Evolutionary conservation across 2,329 filamentous ascomycete species (phyloP).

Genomic region (Cordyceps pruinosa): DNA sequence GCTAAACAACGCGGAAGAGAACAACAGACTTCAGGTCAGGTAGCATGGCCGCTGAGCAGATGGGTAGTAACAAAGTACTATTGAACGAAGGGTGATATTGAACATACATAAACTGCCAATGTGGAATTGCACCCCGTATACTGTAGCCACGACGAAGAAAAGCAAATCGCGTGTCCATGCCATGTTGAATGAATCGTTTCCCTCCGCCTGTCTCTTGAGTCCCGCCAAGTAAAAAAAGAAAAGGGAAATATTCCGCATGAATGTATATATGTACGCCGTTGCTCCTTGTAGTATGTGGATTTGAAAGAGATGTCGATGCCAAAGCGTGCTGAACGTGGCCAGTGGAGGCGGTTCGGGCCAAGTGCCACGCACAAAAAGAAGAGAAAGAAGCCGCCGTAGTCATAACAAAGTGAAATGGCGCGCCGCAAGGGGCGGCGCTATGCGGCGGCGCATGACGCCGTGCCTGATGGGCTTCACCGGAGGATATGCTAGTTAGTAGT

Average conservation of each 20-base stretch:
- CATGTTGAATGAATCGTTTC: slow-evolving; percentile 2
- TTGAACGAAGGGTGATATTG: not conserved
- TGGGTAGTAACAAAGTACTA: too few species aligned
- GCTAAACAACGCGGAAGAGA: too few species aligned
- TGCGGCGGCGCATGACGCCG: not conserved
- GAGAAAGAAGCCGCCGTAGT: not conserved
- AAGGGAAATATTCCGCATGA: not conserved
- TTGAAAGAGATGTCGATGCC: not conserved
- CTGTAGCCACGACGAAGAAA: not conserved
- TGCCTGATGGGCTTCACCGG: not conserved
- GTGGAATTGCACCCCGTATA: not conserved
- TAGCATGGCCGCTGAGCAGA: too few species aligned
- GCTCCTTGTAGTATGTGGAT: not conserved
- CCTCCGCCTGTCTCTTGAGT: not conserved
- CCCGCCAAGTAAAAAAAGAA: not conserved
- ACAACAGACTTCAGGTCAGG: too few species aligned
- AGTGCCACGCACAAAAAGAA: not conserved
- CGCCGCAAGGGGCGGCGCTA: not conserved
- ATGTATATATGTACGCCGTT: slow-evolving; percentile 3
- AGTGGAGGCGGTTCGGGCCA: not conserved
- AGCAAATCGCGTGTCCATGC: not conserved
- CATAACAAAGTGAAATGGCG: not conserved
- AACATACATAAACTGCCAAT: not conserved
- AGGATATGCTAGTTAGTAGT: not conserved
- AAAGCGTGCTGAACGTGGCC: not conserved